Conservation (phyloP, 2,329 filamentous ascomycete genomes). For the Cladophialophora psammophila region DNA sequence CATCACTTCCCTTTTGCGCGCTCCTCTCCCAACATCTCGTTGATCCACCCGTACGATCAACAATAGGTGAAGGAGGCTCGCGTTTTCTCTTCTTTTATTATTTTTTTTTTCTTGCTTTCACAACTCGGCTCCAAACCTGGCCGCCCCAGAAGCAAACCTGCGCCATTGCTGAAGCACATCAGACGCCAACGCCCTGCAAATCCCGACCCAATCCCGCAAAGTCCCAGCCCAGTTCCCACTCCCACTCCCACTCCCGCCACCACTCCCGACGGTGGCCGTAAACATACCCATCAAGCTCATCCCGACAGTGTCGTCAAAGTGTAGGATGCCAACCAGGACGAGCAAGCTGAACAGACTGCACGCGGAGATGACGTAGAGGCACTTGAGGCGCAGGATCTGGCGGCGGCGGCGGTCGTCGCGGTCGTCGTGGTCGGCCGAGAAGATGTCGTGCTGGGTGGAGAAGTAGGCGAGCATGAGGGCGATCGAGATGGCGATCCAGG, state of each 20-base stretch:
- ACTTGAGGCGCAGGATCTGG: slow-evolving; percentile 38
- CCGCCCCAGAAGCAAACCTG: not conserved
- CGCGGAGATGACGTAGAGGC: slow-evolving; percentile 35
- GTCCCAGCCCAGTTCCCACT: not conserved
- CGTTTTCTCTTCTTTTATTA: not conserved
- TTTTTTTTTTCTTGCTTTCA: not conserved
- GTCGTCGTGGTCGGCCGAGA: slow-evolving; percentile 24
- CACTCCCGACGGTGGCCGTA: not conserved
- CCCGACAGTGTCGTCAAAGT: not conserved
- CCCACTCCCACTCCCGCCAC: not conserved
- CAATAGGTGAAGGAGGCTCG: too few relatives aligned
- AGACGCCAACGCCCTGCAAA: not conserved
- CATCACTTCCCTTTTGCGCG: too few relatives aligned
- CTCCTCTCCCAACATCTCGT: too few relatives aligned
- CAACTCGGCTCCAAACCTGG: not conserved
- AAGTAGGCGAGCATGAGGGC: slow-evolving; percentile 39
- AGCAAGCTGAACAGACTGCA: slow-evolving; percentile 8
- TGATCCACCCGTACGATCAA: too few relatives aligned
- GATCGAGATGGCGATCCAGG: slow-evolving; percentile 38
- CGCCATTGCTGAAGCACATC: not conserved
- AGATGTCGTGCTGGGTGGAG: slow-evolving; percentile 39
- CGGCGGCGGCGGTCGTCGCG: slow-evolving; percentile 37
- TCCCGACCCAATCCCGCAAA: not conserved
- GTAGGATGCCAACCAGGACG: slow-evolving; percentile 11
- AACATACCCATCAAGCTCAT: not conserved